Evolutionary conservation across 75 land plant genomes (phyloP), one percentile per base, ranked within the genome.

Genomic region (Pinus albicaulis): DNA sequence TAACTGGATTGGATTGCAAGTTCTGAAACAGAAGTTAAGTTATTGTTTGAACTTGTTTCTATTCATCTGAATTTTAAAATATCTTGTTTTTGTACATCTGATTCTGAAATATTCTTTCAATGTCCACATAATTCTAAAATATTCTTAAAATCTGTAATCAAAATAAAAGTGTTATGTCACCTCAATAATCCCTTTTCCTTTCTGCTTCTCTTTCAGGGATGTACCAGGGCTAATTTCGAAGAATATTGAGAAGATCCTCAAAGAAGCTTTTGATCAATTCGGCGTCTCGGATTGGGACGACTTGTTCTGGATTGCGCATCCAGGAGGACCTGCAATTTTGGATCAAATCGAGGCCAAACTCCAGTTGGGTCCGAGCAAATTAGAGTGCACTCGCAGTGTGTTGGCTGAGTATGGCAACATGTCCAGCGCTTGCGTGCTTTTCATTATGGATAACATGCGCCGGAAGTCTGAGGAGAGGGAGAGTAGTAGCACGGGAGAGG

Each of bases 391-490:
- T n/a, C 57, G 88, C 8, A 79, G 83, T 7, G 86, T 89, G 31
- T 69, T 89, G 56, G 53, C 83, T 36, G 82, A 86, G 75, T 79
- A 76, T 69, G 84, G 80, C 22, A 79, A 74, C 69, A 84, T 84
- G 86, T 87, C 89, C 1, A 83, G 83, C 55, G 83, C 83, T 1
- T 78, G 76, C 56, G 86, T 87, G 56, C 61, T 82, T 25, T 88
- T 88, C 58, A 80, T 88, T 44, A 31, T 88, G 61, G 86, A 84
- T 19, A 74, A 79, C 57, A 76, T 87, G 81, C 63, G 86, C 56
- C 68, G 41, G 66, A 77, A 36, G 17, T 83, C 80, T 14, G 53
- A 16, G 13, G 77, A 76, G 70, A 59, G 68, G 0, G 70, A 73
- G 20, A 10, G 19, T 6, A 15, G 8, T 24, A 82, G 80, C 19